These are phyloP conservation scores for Paraphaeosphaeria minitans DNA, from an alignment of 2,329 filamentous ascomycete species.

Conservation along the genomic window DNA sequence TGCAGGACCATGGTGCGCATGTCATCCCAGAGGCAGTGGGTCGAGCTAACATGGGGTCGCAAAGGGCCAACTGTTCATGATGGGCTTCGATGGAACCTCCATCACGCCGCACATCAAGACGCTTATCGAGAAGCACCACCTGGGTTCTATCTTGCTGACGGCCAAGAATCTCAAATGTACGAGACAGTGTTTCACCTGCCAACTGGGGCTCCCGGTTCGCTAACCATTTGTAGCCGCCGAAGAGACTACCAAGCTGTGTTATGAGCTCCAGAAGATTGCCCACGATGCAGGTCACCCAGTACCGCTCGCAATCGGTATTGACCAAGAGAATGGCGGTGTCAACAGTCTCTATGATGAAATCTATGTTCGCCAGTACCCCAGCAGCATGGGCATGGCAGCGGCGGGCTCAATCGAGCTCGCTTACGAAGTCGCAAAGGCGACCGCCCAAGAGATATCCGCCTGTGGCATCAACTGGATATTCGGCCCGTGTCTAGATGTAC, in stretches of 20 bases:
- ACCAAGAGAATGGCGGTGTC: slow-evolving; percentile 97
- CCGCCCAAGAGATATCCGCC: slow-evolving; percentile 86
- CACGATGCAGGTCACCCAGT: slow-evolving; percentile 88
- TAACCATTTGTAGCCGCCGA: slow-evolving; percentile 71
- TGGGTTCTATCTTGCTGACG: slow-evolving; percentile 85
- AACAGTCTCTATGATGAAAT: slow-evolving; percentile 96
- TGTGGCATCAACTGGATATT: slow-evolving; percentile 97
- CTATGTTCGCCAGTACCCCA: slow-evolving; percentile 94
- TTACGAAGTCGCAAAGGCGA: slow-evolving; percentile 89
- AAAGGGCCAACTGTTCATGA: slow-evolving; percentile 79
- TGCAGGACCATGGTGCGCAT: slow-evolving; percentile 51
- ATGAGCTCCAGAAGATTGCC: slow-evolving; percentile 91
- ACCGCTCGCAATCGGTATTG: slow-evolving; percentile 86
- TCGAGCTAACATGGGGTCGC: slow-evolving; percentile 49
- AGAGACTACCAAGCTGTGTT: slow-evolving; percentile 83
- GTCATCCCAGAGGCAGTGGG: slow-evolving; percentile 20
- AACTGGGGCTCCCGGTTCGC: slow-evolving; percentile 13
- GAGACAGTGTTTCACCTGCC: slow-evolving; percentile 27
- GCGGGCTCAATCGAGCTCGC: slow-evolving; percentile 84
- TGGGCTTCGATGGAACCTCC: slow-evolving; percentile 85
- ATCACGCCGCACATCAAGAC: slow-evolving; percentile 82
- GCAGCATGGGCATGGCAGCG: slow-evolving; percentile 95
- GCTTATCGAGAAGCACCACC: slow-evolving; percentile 80
- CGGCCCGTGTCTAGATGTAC: slow-evolving; percentile 88
- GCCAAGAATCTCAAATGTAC: slow-evolving; percentile 85